Conservation (phyloP, 2,329 filamentous ascomycete species). For the Didymella segeticola region DNA sequence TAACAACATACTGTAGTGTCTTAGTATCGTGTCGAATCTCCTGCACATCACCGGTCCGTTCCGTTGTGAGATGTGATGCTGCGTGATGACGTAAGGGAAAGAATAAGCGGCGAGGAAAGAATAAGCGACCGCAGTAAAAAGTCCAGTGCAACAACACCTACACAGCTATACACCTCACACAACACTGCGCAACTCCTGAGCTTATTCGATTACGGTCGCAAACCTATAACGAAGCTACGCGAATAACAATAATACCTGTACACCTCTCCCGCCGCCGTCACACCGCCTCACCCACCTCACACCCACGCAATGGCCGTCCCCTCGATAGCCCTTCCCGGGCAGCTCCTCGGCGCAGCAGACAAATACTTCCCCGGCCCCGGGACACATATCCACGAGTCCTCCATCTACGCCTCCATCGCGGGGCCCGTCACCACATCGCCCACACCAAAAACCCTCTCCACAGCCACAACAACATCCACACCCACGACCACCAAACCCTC, state of each 20-base stretch:
- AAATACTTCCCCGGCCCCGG: slow-evolving; percentile 78
- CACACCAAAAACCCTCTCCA: slow-evolving; percentile 59
- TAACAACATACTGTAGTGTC: slow-evolving; percentile 40
- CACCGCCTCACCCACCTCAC: not conserved
- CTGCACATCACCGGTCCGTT: slow-evolving; percentile 11
- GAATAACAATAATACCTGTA: no score
- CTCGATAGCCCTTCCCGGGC: slow-evolving; percentile 76
- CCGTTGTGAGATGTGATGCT: slow-evolving; percentile 1
- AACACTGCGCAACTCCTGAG: no score
- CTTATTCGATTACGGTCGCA: no score
- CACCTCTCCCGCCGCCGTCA: not conserved
- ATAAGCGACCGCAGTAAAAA: no score
- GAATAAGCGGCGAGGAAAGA: slow-evolving; percentile 26
- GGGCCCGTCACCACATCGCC: slow-evolving; percentile 65
- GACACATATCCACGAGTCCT: slow-evolving; percentile 78
- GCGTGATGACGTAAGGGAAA: slow-evolving; percentile 1
- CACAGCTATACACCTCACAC: not conserved
- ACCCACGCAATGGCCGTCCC: slow-evolving; percentile 43
- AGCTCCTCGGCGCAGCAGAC: slow-evolving; percentile 72
- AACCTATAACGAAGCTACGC: not conserved
- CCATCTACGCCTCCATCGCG: slow-evolving; percentile 82
- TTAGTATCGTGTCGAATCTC: slow-evolving; percentile 30
- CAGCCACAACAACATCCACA: slow-evolving; percentile 62
- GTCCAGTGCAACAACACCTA: no score
- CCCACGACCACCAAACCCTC: slow-evolving; percentile 55